Evolutionary conservation across 345 rosid genomes (phyloP), one percentile per base, ranked within the genome.

Genomic region (Isatis tinctoria): DNA sequence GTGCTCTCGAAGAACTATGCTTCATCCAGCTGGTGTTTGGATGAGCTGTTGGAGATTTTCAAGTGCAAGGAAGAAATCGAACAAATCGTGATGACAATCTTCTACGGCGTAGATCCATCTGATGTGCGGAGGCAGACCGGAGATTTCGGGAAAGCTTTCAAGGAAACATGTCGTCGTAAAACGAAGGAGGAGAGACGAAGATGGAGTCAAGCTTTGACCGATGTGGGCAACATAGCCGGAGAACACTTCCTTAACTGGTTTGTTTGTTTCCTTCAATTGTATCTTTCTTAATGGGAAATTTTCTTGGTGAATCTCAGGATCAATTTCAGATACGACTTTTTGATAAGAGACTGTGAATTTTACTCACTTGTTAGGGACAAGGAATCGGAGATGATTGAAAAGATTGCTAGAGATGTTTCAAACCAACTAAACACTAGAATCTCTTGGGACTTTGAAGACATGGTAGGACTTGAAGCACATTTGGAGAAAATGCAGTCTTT

Each of bases 11-110:
- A 37, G 3, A 16, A 56, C 5, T 70, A 54, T 6, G 80, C 54
- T 16, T 70, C 80, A 0, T 76, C 76, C 2, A 17, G 64, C 2
- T 76, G 80, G 75, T 76, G 76, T 27, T 22, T 77, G 62, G 72
- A 65, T 6, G 80, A 77, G 17, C 33, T 77, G n/a, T 9, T 56
- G 11, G 47, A 32, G 47, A 77, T 71, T 5, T 10, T 69, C 3
- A 17, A 65, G 3, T 59, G 74, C 70, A 72, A 14, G 48, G 11
- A 61, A 49, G 35, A 13, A 12, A n/a, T 49, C 0, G 32, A 22
- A 4, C 49, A 79, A 2, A 56, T 69, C 1, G 82, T 69, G 28
- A 72, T 60, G 61, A 35, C 61, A 0, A 4, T 72, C 32, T 72
- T 62, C 20, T 52, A 62, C 11, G 56, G 41, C 6, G 39, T 63